Percentiles rank a stretch among this genome's conserved stretches.
phyloP scores from a whole-genome alignment of 1,139 yeast genomes.

The Tardiomyces depauwii region DNA sequence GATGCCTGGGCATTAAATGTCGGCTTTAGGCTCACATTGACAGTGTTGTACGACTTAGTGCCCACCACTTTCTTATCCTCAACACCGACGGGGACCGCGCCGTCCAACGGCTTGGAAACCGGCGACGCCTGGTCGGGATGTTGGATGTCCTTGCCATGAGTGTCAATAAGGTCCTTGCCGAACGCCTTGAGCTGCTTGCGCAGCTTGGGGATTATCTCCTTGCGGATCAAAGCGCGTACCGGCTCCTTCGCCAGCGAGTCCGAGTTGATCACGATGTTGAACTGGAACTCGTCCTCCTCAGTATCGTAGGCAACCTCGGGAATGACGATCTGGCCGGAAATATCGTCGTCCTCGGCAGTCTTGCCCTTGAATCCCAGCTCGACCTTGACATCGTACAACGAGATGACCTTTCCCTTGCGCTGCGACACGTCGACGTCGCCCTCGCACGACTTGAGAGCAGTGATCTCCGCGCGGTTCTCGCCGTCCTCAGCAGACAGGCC shows the following conservation, averaged over 20 bases:
- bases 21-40: conserved; percentile 68
- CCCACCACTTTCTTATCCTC: conserved; percentile 32
- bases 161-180: conserved; percentile 63
- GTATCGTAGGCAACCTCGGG: conserved; percentile 97
- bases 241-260: conserved; percentile 41
- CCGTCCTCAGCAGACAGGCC: conserved; percentile 33
- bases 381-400: conserved; percentile 71
- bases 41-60: conserved; percentile 49
- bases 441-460: conserved; percentile 56
- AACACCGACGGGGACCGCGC: conserved; percentile 8
- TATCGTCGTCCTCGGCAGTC: conserved; percentile 28
- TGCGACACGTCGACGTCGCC: conserved; percentile 97
- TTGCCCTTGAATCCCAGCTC: conserved; percentile 50
- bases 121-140: conserved; percentile 40
- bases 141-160: conserved; percentile 83
- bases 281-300: conserved; percentile 73
- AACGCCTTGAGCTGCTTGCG: conserved; percentile 49
- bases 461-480: conserved; percentile 34
- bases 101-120: conserved; percentile 47
- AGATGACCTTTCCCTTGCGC: conserved; percentile 92
- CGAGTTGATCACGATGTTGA: conserved; percentile 49
- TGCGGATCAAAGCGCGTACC: conserved; percentile 42
- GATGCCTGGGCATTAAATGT: conserved; percentile 80
- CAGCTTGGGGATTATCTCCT: conserved; percentile 55
- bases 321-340: conserved; percentile 57